Conservation (phyloP, 768 basidiomycete species). For the Boletus sp. region DNA sequence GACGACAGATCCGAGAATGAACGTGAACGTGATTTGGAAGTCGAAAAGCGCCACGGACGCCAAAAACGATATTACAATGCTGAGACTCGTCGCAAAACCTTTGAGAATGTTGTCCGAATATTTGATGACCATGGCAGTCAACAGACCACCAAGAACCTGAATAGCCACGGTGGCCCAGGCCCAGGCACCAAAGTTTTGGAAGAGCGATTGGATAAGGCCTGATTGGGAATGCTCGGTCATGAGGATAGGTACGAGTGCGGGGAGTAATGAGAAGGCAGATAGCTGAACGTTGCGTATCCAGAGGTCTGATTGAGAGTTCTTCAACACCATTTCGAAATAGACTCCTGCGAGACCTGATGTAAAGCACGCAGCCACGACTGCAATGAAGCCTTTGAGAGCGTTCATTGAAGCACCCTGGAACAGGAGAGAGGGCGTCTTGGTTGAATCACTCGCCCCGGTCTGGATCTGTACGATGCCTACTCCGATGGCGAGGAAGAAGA, state of each 20-base stretch:
- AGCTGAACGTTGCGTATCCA: conserved; percentile 98
- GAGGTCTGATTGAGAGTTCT: conserved; percentile 83
- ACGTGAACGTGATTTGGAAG: conserved; percentile 83
- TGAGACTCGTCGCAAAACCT: conserved; percentile 93
- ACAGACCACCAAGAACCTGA: conserved; percentile 87
- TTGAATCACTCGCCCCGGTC: conserved; percentile 32
- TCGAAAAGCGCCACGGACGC: conserved; percentile 89
- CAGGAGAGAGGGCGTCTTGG: conserved; percentile 29
- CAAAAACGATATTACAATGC: conserved; percentile 93
- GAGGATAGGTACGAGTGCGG: conserved; percentile 78
- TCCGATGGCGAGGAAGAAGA: conserved; percentile 83
- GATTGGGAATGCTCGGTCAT: conserved; percentile 44
- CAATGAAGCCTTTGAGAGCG: conserved; percentile 81
- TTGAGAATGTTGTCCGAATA: conserved; percentile 91
- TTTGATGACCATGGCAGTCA: conserved; percentile 93
- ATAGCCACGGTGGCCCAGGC: conserved; percentile 88
- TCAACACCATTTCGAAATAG: conserved; percentile 98
- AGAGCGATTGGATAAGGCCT: conserved; percentile 52
- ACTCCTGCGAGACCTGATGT: conserved; percentile 96
- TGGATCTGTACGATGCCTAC: conserved; percentile 90
- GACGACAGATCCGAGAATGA: conserved; percentile 77
- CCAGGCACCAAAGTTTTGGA: conserved; percentile 86
- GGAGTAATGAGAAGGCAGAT: conserved; percentile 89
- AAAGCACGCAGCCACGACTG: conserved; percentile 88
- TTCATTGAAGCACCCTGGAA: conserved; percentile 62